A percentile compares a stretch with the other conserved stretches of the same genome.
These are phyloP conservation scores for Rhododendron ovatum DNA, from an alignment of 148 eudicot species.

Conservation along the genomic window DNA sequence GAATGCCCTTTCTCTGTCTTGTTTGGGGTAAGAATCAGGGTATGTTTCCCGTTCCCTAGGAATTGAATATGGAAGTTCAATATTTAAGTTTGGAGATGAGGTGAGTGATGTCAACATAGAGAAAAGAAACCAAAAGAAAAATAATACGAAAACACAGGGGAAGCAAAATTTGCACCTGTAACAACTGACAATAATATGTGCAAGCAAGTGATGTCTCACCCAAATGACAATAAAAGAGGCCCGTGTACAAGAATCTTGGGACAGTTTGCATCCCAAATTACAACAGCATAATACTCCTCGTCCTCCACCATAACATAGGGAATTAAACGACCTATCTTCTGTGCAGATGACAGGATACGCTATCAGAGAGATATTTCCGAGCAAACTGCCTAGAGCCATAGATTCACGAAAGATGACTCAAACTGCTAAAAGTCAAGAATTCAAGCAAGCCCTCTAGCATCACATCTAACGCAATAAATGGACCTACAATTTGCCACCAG, in stretches of 20 bases:
- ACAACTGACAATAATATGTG: not conserved
- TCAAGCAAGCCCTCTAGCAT: slow-evolving; percentile 1
- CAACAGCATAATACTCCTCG: not conserved
- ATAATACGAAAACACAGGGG: not conserved
- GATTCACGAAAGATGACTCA: not conserved
- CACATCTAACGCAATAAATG: not conserved
- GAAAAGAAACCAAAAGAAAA: not conserved
- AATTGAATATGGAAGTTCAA: not conserved
- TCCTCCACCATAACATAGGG: not conserved
- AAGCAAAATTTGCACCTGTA: not conserved
- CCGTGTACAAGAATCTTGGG: not conserved
- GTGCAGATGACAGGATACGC: not conserved
- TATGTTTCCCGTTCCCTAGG: not conserved
- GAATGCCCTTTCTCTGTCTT: not conserved
- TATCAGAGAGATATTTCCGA: not conserved
- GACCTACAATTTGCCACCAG: not conserved
- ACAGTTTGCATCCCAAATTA: not conserved
- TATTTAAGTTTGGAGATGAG: not conserved
- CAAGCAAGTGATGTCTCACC: not conserved
- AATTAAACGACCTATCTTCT: not conserved
- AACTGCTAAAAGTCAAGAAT: not conserved
- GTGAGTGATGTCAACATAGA: not conserved
- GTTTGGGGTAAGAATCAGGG: not conserved
- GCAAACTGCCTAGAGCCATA: not conserved
- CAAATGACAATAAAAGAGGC: not conserved